phyloP scores from a whole-genome alignment of 2,329 filamentous ascomycete genomes.

The Incumbomyces delicatus region DNA sequence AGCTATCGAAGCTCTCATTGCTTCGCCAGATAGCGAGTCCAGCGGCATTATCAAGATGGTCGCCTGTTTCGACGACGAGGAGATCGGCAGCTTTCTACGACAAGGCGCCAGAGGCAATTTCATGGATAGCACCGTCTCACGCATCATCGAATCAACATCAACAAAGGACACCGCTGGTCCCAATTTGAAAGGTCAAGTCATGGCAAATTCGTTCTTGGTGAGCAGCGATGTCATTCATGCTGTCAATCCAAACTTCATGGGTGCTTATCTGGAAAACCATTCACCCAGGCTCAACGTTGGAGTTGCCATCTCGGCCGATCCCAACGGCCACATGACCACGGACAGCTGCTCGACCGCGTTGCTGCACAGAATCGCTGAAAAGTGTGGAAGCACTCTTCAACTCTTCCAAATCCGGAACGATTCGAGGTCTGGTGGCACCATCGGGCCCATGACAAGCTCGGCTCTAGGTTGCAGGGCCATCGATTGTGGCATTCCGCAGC shows the following conservation, averaged over 20 bases:
- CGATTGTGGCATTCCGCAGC: conserved; percentile 80
- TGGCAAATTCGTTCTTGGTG: conserved; percentile 83
- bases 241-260: conserved; percentile 86
- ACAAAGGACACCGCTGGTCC: conserved; percentile 27
- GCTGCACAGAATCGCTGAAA: conserved; percentile 66
- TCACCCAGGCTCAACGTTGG: conserved; percentile 82
- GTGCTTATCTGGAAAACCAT: conserved; percentile 74
- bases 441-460: conserved; percentile 81
- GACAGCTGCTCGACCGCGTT: conserved; percentile 77
- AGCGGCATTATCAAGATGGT: conserved; percentile 71
- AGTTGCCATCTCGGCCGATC: conserved; percentile 67
- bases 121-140: conserved; percentile 68
- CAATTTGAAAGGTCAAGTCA: conserved; percentile 65
- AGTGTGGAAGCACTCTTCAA: conserved; percentile 62
- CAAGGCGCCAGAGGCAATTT: conserved; percentile 89
- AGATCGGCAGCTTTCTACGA: conserved; percentile 82
- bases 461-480: conserved; percentile 72
- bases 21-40: conserved; percentile 45
- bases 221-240: conserved; percentile 91
- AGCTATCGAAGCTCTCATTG: conserved; percentile 72
- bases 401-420: conserved; percentile 95
- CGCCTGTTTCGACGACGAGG: conserved; percentile 93
- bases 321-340: conserved; percentile 93
- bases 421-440: conserved; percentile 76
- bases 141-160: conserved; percentile 56